These are phyloP conservation scores for Pythium volutum DNA, from an alignment of 352 stramenopile genomes.

Conservation along the genomic window DNA sequence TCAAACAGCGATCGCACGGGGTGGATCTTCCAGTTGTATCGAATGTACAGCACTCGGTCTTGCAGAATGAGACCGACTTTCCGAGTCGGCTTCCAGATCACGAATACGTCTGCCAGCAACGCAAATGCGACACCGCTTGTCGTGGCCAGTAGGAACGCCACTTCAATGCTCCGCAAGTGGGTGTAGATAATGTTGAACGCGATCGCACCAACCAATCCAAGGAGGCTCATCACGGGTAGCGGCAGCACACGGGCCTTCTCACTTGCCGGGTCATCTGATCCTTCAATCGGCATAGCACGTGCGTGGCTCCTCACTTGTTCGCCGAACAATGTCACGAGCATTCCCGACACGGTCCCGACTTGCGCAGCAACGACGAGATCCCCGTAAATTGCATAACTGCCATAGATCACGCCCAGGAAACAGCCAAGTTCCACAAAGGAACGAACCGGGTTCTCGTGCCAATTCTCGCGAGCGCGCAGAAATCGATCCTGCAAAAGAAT, in stretches of 20 bases:
- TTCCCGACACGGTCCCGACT: conserved; percentile 76
- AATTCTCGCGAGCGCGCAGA: conserved; percentile 69
- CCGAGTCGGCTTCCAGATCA: conserved; percentile 77
- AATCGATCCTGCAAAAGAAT: conserved; percentile 85
- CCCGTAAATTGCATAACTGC: conserved; percentile 80
- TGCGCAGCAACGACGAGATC: conserved; percentile 80
- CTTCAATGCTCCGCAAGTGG: conserved; percentile 72
- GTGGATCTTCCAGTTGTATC: conserved; percentile 56
- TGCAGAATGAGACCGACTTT: conserved; percentile 81
- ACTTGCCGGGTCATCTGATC: conserved; percentile 31
- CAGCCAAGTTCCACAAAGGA: conserved; percentile 84
- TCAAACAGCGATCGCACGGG: conserved; percentile 54
- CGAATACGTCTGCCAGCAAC: conserved; percentile 79
- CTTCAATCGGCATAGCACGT: conserved; percentile 30
- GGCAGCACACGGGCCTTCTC: conserved; percentile 74
- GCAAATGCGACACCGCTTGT: conserved; percentile 75
- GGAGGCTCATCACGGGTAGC: conserved; percentile 75
- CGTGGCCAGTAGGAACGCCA: conserved; percentile 78
- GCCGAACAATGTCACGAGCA: conserved; percentile 74
- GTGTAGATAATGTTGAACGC: conserved; percentile 90
- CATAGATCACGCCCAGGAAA: conserved; percentile 87
- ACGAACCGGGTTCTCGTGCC: conserved; percentile 67
- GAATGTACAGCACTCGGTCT: conserved; percentile 67
- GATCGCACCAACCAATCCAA: conserved; percentile 71
- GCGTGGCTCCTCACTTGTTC: conserved; percentile 68